Evolutionary conservation across 768 basidiomycete species (phyloP), one percentile per base, ranked within the genome.

Genomic region (Kwoniella botswanensis): DNA sequence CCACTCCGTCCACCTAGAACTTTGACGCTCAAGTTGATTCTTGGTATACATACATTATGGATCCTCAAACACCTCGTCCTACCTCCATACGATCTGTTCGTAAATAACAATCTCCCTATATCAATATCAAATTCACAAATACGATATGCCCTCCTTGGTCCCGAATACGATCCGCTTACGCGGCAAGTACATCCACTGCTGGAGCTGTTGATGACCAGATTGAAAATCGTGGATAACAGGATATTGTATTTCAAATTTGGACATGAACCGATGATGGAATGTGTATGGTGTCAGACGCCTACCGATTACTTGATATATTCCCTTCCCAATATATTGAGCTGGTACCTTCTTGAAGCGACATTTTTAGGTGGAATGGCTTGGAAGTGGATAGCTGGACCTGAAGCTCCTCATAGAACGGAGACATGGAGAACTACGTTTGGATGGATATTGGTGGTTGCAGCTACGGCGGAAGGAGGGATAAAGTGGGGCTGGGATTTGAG

Each of bases 41-140:
- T 79, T 1, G 66, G 42, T 21, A 26, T 76, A 10, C 73, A 77
- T 46, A 76, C 75, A 0, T n/a, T 75, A 6, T 79, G 72, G 57
- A 60, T 67, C 11, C 12, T 81, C 43, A 70, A 59, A 17, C 66
- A 71, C 6, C 74, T 79, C 26, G 4, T 74, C 42, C 29, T 61
- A 17, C 78, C 74, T 3, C 80, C 80, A 2, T 79, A 72, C 67
- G 71, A 81, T 67, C 26, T 81, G 60, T 81, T 81, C 71, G 64
- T 63, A 26, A 65, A 54, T n/a, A 44, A 79, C 58, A 22, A 63
- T 18, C 64, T 79, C 2, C 78, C 80, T 15, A 71, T 81, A 26
- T 65, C 67, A 21, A 63, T 63, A 6, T 57, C 71, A 2, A 74
- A 68, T 52, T 63, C 65, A 53, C 46, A 73, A 3, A 68, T 81